Percentiles rank a stretch among this genome's conserved stretches.
These are phyloP conservation scores for Lasiosphaeris hirsuta DNA, from an alignment of 495 filamentous ascomycete genomes.

Conservation along the genomic window DNA sequence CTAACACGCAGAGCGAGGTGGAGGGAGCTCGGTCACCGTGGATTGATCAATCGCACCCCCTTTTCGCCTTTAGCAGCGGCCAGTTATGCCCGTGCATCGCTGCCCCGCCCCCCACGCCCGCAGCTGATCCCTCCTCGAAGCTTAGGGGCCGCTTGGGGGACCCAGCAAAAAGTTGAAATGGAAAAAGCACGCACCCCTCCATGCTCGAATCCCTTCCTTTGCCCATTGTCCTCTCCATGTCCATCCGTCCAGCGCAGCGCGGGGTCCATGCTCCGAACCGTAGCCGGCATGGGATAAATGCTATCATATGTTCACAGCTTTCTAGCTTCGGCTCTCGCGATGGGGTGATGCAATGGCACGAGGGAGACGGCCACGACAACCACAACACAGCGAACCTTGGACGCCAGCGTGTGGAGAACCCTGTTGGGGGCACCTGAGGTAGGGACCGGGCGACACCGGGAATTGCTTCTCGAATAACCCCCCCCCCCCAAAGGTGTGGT, in stretches of 20 bases:
- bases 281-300: background rate
- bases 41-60: constrained; percentile 7
- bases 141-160: no score
- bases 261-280: background rate
- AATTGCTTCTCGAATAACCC: constrained; percentile 14
- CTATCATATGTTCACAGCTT: background rate
- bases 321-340: background rate
- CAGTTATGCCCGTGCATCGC: constrained; percentile 12
- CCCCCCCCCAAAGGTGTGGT: no score
- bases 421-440: background rate
- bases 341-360: background rate
- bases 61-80: constrained; percentile 4
- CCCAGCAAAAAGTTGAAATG: constrained; percentile 4
- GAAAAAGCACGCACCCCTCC: constrained; percentile 1
- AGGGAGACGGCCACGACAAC: background rate
- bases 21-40: constrained; percentile 1
- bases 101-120: constrained; percentile 9
- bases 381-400: background rate
- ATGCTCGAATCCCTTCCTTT: background rate
- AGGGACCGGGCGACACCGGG: background rate
- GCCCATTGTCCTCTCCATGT: background rate
- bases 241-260: background rate
- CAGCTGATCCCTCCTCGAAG: background rate
- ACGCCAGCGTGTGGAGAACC: constrained; percentile 2
- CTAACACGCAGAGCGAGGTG: constrained; percentile 10